These are phyloP conservation scores for Warburgia ugandensis DNA, from an alignment of 164 flowering plant species.

Conservation along the genomic window DNA sequence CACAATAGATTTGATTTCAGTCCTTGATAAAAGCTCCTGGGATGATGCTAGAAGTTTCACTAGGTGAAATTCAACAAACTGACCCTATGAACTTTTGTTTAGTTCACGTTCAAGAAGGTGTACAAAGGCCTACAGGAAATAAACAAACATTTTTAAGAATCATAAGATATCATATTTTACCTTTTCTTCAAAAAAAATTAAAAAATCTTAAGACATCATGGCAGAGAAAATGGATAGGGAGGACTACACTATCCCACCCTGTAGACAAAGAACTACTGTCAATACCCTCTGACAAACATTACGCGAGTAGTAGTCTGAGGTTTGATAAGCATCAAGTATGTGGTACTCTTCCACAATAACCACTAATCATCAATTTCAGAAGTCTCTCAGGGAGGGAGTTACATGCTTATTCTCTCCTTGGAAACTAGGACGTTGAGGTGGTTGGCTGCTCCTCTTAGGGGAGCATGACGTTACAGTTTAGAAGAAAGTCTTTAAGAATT, in stretches of 20 bases:
- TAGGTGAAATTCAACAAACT: conserved; percentile 63
- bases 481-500: no score
- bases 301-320: conserved; percentile 57
- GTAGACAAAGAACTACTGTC: no score
- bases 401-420: no score
- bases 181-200: neutral
- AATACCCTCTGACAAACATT: conserved; percentile 78
- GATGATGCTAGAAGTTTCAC: conserved; percentile 69
- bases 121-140: conserved; percentile 68
- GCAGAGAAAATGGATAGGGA: neutral
- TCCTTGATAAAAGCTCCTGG: conserved; percentile 58
- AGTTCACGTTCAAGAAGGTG: conserved; percentile 60
- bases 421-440: no score
- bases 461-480: no score
- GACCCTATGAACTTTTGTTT: conserved; percentile 43
- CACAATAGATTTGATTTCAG: conserved; percentile 50
- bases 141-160: neutral
- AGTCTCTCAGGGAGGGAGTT: no score
- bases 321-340: conserved; percentile 60
- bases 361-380: neutral
- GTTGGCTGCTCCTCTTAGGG: no score
- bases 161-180: no score
- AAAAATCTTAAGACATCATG: neutral
- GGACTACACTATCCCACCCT: no score
- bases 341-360: conserved; percentile 60